phyloP scores from a whole-genome alignment of 257 asterid genomes.

The Petunia secreta region DNA sequence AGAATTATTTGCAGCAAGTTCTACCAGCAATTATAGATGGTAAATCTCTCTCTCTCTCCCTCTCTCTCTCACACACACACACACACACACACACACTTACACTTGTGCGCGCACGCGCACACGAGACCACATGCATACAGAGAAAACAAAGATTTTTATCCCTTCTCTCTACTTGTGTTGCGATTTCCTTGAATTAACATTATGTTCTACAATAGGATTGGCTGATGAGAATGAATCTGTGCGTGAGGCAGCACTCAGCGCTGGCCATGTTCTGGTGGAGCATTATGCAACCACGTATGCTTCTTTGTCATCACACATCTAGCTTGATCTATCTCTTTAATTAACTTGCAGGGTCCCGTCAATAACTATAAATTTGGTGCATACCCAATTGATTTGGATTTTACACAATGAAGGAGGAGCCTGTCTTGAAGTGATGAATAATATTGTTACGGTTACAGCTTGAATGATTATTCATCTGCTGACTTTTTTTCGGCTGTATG shows the following conservation, averaged over 20 bases:
- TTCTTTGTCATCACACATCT: conserved; percentile 20
- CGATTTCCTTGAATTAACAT: conserved; percentile 20
- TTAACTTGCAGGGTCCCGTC: background rate
- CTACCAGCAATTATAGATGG: conserved; percentile 97
- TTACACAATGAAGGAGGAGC: background rate
- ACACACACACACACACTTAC: background rate
- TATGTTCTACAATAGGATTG: conserved; percentile 62
- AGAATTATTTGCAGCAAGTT: conserved; percentile 95
- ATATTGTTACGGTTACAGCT: conserved; percentile 13
- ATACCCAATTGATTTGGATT: conserved; percentile 5
- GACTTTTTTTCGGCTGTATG: conserved; percentile 1
- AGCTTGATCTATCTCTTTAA: background rate
- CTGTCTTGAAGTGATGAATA: background rate
- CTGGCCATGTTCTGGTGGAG: conserved; percentile 99
- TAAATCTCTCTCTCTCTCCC: conserved; percentile 31
- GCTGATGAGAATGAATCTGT: conserved; percentile 99
- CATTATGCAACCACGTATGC: conserved; percentile 95
- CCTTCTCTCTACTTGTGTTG: conserved; percentile 15
- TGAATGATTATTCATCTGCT: background rate
- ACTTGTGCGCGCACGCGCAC: background rate
- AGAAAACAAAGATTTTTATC: background rate
- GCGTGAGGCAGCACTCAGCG: conserved; percentile 97
- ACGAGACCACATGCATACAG: background rate
- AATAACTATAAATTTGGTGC: background rate
- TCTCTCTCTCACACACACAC: background rate